Base-by-base conservation (phyloP, 495 filamentous ascomycete species). In the Geoglossum glabrum region DNA sequence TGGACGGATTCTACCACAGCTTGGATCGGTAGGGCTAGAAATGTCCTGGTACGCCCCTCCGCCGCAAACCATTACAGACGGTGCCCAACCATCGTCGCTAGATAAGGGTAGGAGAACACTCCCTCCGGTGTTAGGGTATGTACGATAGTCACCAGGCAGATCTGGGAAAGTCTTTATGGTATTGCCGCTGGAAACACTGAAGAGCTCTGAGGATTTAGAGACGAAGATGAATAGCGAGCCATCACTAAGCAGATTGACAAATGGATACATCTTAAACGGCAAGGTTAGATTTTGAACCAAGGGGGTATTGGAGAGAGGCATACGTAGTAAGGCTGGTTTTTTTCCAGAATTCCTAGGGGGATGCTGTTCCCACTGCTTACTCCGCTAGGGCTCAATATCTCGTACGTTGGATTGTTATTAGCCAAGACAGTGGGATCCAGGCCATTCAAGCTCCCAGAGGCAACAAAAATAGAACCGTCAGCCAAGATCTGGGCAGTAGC, bases 331-430 rank as follows among this genome's bases (percentile, higher is more conserved):
- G 79, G 79, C 62, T 82, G 74, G 55, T 77, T 79, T 62, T 72
- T 73, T 27, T 65, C 70, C 27, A 83, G 65, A 46, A 82, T 75
- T 0, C 69, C 67, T 68, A 82, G 67, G 1, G 64, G 60, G 19
- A 73, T 70, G 62, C 68, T 79, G 8, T 65, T 57, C 31, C 76
- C 76, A 30, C 61, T 56, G 6, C 68, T 66, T 6, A 71, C 61
- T 58, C 73, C 79, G 34, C 66, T 51, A 11, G 67, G 15, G 46
- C 70, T 71, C 17, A 82, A 63, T 27, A 80, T 75, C 61, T 83
- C 79, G 59, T 76, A 79, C 1, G 79, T 83, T 6, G 79, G 79
- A 59, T 83, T 83, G 70, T 83, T 82, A 65, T 81, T 82, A 25
- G 70, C 66, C 6, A 59, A 58, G 4, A 74, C 71, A 9, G 73